Conservation (phyloP, 2,329 filamentous ascomycete species). For the Pyrenophora tritici-repentis region DNA sequence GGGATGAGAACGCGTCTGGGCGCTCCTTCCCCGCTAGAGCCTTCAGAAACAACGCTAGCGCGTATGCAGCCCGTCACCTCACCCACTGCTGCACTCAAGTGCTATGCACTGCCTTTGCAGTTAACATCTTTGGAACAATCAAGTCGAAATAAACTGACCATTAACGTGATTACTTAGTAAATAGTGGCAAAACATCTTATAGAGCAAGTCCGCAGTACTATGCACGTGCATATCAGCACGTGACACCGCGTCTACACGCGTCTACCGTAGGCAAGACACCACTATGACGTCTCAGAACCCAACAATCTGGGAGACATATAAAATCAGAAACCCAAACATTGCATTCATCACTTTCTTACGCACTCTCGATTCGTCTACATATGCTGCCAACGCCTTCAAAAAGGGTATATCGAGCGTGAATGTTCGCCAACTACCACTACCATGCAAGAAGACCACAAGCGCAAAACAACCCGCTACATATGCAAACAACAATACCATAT, state of each 20-base stretch:
- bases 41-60: conserved; percentile 16
- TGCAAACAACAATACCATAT: conserved; percentile 16
- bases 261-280: neutral
- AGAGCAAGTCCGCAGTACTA: too few relatives aligned
- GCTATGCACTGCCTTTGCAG: too few relatives aligned
- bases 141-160: too few relatives aligned
- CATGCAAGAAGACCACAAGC: conserved; percentile 18
- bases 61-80: neutral
- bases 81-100: neutral
- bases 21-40: conserved; percentile 24
- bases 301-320: neutral
- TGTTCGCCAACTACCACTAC: too few relatives aligned
- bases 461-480: conserved; percentile 25
- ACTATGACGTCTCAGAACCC: neutral
- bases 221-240: conserved; percentile 5
- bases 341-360: neutral
- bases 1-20: conserved; percentile 17
- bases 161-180: too few relatives aligned
- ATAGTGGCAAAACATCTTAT: too few relatives aligned
- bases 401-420: conserved; percentile 17
- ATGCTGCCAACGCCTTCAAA: conserved; percentile 5
- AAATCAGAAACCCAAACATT: neutral
- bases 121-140: too few relatives aligned
- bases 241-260: conserved; percentile 21
- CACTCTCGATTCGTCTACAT: conserved; percentile 6